Conservation (phyloP, 2,329 filamentous ascomycete genomes). For the Ceratocystis huliohia region DNA sequence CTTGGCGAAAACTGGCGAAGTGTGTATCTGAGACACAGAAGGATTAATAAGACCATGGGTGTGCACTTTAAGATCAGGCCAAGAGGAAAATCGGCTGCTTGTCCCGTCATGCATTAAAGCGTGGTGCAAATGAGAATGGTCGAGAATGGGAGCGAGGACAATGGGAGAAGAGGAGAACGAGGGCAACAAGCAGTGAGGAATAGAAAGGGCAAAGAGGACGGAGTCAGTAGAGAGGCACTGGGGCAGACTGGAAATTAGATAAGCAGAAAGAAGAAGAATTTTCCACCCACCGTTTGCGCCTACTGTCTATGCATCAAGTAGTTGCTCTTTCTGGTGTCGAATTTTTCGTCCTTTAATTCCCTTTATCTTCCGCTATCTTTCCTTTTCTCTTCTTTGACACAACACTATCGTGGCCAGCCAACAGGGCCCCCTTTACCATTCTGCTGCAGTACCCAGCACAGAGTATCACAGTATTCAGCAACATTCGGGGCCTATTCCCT, state of each 20-base stretch:
- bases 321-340: background rate
- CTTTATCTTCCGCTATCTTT: background rate
- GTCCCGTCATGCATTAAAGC: constrained; percentile 2
- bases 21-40: constrained; percentile 6
- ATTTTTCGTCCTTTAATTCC: background rate
- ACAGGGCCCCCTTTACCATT: background rate
- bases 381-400: background rate
- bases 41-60: constrained; percentile 4
- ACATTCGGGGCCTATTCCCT: background rate
- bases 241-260: no score
- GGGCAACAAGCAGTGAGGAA: background rate
- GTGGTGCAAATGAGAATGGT: background rate
- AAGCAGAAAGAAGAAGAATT: no score
- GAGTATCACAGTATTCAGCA: background rate
- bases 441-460: constrained; percentile 4
- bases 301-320: no score
- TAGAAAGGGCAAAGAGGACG: no score
- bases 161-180: background rate
- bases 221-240: no score
- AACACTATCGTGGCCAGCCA: background rate
- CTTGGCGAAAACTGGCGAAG: constrained; percentile 11
- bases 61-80: background rate
- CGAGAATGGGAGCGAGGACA: background rate
- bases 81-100: constrained; percentile 1
- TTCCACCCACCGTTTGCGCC: no score